Conservation (phyloP, 495 filamentous ascomycete species). For the Penicillium waksmanii region DNA sequence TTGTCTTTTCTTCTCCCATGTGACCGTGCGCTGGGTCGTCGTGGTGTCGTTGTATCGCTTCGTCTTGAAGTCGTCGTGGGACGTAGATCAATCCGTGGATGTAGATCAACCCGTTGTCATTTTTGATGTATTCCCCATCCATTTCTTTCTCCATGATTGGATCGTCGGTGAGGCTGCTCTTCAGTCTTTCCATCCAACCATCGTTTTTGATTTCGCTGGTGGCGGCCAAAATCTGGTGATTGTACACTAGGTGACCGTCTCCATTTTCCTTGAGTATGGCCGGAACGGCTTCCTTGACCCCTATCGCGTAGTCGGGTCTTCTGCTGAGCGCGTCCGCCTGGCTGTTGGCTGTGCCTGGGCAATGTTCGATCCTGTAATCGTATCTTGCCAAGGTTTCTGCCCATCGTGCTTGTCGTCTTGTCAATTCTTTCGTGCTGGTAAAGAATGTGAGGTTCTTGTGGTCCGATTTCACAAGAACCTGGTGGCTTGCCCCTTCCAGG, state of each 20-base stretch:
- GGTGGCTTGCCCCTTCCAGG: slow-evolving; percentile 18
- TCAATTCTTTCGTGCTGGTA: slow-evolving; percentile 22
- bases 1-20: slow-evolving; percentile 12
- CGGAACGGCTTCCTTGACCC: slow-evolving; percentile 11
- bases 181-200: slow-evolving; percentile 3
- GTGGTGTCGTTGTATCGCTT: slow-evolving; percentile 16
- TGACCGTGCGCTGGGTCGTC: slow-evolving; percentile 5
- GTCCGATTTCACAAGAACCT: slow-evolving; percentile 21
- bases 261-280: slow-evolving; percentile 15
- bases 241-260: slow-evolving; percentile 13
- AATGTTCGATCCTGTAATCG: slow-evolving; percentile 22
- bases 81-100: slow-evolving; percentile 18
- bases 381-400: slow-evolving; percentile 13
- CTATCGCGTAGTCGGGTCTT: slow-evolving; percentile 19
- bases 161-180: background rate
- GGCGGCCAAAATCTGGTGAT: slow-evolving; percentile 3
- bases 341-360: slow-evolving; percentile 19
- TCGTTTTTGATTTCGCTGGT: slow-evolving; percentile 7
- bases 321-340: slow-evolving; percentile 15
- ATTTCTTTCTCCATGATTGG: background rate
- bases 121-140: background rate
- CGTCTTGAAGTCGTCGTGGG: background rate
- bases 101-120: slow-evolving; percentile 12
- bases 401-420: slow-evolving; percentile 16
- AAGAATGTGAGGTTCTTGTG: slow-evolving; percentile 27